phyloP scores from a whole-genome alignment of 768 basidiomycete genomes.

The Macrolepiota albuminosa region DNA sequence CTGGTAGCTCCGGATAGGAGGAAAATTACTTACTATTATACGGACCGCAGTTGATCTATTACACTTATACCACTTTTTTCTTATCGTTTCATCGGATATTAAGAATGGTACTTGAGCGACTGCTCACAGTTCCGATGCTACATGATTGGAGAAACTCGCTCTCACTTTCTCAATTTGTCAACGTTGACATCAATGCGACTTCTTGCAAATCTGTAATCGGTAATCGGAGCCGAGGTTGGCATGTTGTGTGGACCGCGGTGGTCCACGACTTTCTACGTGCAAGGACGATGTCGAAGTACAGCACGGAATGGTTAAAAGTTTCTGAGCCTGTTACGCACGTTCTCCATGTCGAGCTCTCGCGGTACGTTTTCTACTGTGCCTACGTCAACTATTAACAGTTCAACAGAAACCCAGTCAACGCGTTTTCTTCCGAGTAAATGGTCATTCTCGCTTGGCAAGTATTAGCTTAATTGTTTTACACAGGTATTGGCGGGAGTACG shows the following conservation, averaged over 20 bases:
- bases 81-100: neutral
- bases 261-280: neutral
- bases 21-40: slow-evolving; percentile 1
- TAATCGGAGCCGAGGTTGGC: neutral
- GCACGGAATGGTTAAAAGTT: slow-evolving; percentile 40
- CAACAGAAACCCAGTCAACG: slow-evolving; percentile 60
- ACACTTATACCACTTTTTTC: slow-evolving; percentile 6
- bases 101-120: neutral
- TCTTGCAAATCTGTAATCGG: neutral
- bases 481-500: slow-evolving; percentile 75
- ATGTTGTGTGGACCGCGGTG: neutral
- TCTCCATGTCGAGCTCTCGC: slow-evolving; percentile 38
- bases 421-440: slow-evolving; percentile 47
- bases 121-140: too few relatives aligned
- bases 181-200: neutral
- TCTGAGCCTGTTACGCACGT: slow-evolving; percentile 43
- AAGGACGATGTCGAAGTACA: slow-evolving; percentile 10
- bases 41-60: slow-evolving; percentile 4
- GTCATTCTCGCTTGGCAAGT: neutral
- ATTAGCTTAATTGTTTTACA: neutral
- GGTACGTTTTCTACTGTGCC: slow-evolving; percentile 23
- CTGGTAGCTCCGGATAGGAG: slow-evolving; percentile 7
- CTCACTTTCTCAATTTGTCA: neutral
- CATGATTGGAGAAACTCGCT: neutral
- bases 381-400: neutral